Percentiles rank a stretch among this genome's conserved stretches.
phyloP scores from a whole-genome alignment of 495 filamentous ascomycete genomes.

The Daldinia decipiens region DNA sequence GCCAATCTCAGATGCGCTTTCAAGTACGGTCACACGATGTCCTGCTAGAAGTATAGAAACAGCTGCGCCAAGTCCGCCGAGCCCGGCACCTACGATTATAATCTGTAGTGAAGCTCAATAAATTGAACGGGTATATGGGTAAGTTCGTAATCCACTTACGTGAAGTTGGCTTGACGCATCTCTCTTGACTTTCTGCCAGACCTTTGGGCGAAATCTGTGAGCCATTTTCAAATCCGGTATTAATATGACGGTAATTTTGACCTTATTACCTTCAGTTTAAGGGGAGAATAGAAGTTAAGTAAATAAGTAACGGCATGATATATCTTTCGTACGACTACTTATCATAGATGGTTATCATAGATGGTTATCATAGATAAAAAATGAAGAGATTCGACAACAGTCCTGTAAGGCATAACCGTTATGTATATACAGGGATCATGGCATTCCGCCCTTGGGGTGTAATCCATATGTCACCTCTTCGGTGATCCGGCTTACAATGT shows the following conservation, averaged over 20 bases:
- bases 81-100: conserved; percentile 72
- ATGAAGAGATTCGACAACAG: background rate
- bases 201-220: conserved; percentile 17
- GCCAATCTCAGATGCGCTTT: conserved; percentile 68
- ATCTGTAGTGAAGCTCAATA: conserved; percentile 49
- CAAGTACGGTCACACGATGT: conserved; percentile 70
- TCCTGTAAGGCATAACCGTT: background rate
- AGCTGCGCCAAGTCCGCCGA: conserved; percentile 73
- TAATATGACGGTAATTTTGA: background rate
- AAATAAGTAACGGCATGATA: background rate
- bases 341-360: background rate
- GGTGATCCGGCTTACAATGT: background rate
- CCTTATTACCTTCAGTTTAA: background rate
- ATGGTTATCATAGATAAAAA: background rate
- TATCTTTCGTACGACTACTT: background rate
- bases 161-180: conserved; percentile 37
- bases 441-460: background rate
- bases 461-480: background rate
- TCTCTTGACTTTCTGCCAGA: conserved; percentile 31
- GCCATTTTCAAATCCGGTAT: conserved; percentile 26
- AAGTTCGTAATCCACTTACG: conserved; percentile 25
- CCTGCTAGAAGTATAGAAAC: conserved; percentile 68
- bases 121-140: background rate
- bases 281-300: background rate
- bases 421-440: conserved; percentile 1